Conservation (phyloP, 1,284 basidiomycete species). For the Ceratobasidium sp. region DNA sequence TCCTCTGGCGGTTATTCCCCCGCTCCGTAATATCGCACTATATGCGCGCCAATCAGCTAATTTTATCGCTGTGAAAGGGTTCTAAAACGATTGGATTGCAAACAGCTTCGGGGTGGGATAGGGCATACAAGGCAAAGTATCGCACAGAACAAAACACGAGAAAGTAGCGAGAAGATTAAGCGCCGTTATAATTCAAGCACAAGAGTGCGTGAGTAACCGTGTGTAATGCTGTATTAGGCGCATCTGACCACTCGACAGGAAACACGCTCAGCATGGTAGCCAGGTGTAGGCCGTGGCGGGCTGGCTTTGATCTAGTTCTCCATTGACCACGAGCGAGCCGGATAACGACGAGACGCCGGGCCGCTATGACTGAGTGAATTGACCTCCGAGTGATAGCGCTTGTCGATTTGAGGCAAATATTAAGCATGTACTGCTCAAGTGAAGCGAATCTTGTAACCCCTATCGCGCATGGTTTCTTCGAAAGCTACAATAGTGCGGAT, state of each 20-base stretch:
- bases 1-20: too few species aligned
- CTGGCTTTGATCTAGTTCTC: constrained; percentile 3
- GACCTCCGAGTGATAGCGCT: constrained; percentile 32
- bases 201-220: not conserved
- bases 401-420: not conserved
- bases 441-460: constrained; percentile 46
- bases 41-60: constrained; percentile 5
- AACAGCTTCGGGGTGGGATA: not conserved
- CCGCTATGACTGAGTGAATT: constrained; percentile 28
- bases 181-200: constrained; percentile 15
- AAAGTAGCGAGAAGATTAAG: constrained; percentile 17
- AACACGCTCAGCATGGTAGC: constrained; percentile 16
- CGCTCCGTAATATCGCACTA: not conserved
- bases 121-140: not conserved
- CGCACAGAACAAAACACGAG: constrained; percentile 2
- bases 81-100: not conserved
- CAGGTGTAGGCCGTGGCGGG: constrained; percentile 1
- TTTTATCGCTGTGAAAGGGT: not conserved
- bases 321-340: constrained; percentile 15
- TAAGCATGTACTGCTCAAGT: constrained; percentile 25
- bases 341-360: constrained; percentile 15
- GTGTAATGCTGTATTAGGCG: constrained; percentile 11
- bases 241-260: not conserved
- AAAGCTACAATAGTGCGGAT: constrained; percentile 41
- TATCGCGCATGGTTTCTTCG: constrained; percentile 47